Evolutionary conservation across 257 asterid species (phyloP).

Genomic region (Linderniella brevidens): DNA sequence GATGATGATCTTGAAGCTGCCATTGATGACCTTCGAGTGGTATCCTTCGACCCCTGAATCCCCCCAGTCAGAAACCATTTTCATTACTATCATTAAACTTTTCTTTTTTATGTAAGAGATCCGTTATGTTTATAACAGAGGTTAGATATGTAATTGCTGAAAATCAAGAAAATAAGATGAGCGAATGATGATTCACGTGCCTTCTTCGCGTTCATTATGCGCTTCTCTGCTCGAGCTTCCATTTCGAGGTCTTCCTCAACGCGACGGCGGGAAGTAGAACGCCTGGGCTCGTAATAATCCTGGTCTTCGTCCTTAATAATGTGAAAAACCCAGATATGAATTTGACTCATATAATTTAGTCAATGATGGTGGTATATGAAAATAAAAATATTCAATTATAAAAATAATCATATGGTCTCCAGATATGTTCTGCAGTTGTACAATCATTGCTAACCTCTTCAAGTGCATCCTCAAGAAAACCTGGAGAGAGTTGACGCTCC

Average conservation of each 20-base stretch:
- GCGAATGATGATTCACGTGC: slow-evolving; percentile 17
- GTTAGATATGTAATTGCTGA: neutral
- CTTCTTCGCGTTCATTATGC: slow-evolving; percentile 89
- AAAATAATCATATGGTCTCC: neutral
- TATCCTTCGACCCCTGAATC: slow-evolving; percentile 48
- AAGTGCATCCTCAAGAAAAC: slow-evolving; percentile 88
- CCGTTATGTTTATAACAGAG: no score
- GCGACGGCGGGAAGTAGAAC: slow-evolving; percentile 61
- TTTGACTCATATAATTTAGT: slow-evolving; percentile 3
- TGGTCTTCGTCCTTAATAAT: slow-evolving; percentile 59
- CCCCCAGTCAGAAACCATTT: no score
- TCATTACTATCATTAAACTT: no score
- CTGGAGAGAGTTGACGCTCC: slow-evolving; percentile 96
- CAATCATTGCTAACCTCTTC: slow-evolving; percentile 49
- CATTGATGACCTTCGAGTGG: slow-evolving; percentile 35
- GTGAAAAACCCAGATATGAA: slow-evolving; percentile 8
- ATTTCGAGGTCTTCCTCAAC: slow-evolving; percentile 72
- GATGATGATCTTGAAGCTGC: slow-evolving; percentile 52
- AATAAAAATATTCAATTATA: neutral
- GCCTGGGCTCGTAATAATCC: slow-evolving; percentile 60
- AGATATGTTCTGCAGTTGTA: no score
- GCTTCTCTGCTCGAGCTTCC: slow-evolving; percentile 95
- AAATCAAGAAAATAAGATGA: neutral
- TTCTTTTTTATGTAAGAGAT: no score
- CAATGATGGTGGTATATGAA: neutral